Base-by-base conservation (phyloP, 108 stramenopile species). In the Bacterosira constricta region DNA sequence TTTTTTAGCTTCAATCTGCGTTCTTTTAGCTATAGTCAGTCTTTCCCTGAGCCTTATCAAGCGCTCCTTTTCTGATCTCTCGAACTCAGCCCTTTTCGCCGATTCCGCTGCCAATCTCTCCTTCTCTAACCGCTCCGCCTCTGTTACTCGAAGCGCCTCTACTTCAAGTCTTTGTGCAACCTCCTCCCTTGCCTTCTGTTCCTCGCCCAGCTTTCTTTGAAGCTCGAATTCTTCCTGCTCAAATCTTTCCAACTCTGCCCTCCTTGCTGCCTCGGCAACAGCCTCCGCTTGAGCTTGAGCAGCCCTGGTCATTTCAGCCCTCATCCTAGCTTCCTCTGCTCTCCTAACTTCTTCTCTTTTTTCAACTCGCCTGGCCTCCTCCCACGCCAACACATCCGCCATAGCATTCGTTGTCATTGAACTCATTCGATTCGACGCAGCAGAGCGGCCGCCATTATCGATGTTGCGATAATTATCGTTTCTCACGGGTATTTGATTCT, bases 311-410 rank as follows among this genome's bases (percentile, higher is more conserved):
- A 32, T 37, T 41, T 61, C 60, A 12, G 17, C 39, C 2, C 13
- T 27, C 34, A 3, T 61, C 27, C 38, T 42, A 41, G 18, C 38
- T 23, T 44, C 63, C 45, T 73, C 54, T 34, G 34, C 31, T 34
- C 13, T 46, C 17, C 59, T 42, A 15, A 30, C 42, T 11, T 26
- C 59, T 13, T 57, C 69, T 17, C 38, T 69, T 57, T 57, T 60
- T 59, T 46, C 59, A 9, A 18, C 32, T 25, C 25, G 59, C 58
- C 42, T 60, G 37, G 69, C 59, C 17, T 44, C 69, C 15, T 57
- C 59, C 36, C 36, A 53, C n/a, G 53, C 54, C 51, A 66, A 23
- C 2, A 56, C 54, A 31, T 56, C 65, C 11, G 34, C 65, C n/a
- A 66, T 53, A 17, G 53, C 65, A 26, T 12, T 52, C 17, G 30